Base-by-base conservation (phyloP, 1,139 yeast species). In the Diutina neorugosa region DNA sequence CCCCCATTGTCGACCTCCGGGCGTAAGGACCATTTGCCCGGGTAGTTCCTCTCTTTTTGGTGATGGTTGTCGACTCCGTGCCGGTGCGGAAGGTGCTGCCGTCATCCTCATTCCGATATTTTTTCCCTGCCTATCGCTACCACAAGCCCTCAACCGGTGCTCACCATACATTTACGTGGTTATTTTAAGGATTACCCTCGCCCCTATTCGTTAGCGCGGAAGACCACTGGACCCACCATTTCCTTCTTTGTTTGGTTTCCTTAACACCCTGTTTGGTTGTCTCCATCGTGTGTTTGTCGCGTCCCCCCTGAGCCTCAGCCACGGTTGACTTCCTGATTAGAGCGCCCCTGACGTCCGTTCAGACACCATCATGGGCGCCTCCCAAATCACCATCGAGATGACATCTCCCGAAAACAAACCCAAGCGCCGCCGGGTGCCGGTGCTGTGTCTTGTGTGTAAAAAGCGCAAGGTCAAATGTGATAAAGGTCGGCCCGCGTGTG, bases 401-500 rank as follows among this genome's bases (percentile, higher is more conserved):
- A 23, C 23, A 23, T 31, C 37, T 5, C 37, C 37, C 14, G 37
- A 44, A 20, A 18, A 46, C 21, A 46, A 46, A 16, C 50, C 37
- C 4, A 46, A 46, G 50, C 50, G 50, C n/a, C 31, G 50, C 18
- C 50, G 50, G 50, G 50, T 46, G 23, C 50, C 50, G 41, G 51
- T 48, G 42, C 43, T 48, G 43, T 48, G 51, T 14, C 27, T 34
- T 9, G 40, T 48, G 20, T 31, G 42, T 23, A 31, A 48, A 19
- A 68, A 69, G 55, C 58, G 79, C 31, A 74, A 74, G 60, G 78
- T 74, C 56, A 72, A 71, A 55, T 74, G 79, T 63, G 78, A 74
- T 58, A 72, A 73, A 55, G 68, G 58, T 27, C 64, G 66, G 54
- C 79, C 79, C 2, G 50, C 40, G 21, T 74, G 79, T 59, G 68